Percentiles rank a stretch among this genome's conserved stretches.
phyloP scores from a whole-genome alignment of 176 grass and related monocot species.

The Oropetium thomaeum region DNA sequence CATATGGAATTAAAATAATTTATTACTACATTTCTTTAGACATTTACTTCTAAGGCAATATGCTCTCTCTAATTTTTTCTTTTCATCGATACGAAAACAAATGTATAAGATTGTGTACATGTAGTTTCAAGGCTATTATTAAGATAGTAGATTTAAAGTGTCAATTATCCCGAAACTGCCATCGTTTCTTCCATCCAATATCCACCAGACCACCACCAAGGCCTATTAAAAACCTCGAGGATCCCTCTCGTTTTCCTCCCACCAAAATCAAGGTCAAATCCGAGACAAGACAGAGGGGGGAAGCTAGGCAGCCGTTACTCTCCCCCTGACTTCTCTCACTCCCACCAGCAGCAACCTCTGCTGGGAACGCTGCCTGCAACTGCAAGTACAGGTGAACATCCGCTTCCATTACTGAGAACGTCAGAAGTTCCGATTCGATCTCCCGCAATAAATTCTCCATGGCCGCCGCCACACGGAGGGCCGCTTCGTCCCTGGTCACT shows the following conservation, averaged over 20 bases:
- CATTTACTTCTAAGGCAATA: too few relatives aligned
- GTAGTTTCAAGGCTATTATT: too few relatives aligned
- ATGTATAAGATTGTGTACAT: too few relatives aligned
- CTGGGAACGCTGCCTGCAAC: not conserved
- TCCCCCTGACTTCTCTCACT: not conserved
- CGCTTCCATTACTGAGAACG: slow-evolving; percentile 13
- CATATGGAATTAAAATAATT: too few relatives aligned
- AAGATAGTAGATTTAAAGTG: too few relatives aligned
- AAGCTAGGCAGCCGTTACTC: not conserved
- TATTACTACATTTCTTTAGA: too few relatives aligned
- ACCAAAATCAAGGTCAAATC: not conserved
- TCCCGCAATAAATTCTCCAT: slow-evolving; percentile 21
- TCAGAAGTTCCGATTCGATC: not conserved
- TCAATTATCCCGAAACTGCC: not conserved
- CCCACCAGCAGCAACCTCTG: not conserved
- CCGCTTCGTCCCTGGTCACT: slow-evolving; percentile 58
- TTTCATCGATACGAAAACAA: too few relatives aligned
- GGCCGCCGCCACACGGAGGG: slow-evolving; percentile 33
- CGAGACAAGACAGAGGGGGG: not conserved
- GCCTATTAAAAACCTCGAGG: not conserved
- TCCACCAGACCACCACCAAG: not conserved
- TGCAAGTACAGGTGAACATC: not conserved
- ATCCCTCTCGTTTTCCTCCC: not conserved
- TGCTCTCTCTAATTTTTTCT: too few relatives aligned
- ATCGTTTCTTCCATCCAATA: not conserved